phyloP scores from a whole-genome alignment of 78 protist genomes.

The Dictyostelium firmibasis region DNA sequence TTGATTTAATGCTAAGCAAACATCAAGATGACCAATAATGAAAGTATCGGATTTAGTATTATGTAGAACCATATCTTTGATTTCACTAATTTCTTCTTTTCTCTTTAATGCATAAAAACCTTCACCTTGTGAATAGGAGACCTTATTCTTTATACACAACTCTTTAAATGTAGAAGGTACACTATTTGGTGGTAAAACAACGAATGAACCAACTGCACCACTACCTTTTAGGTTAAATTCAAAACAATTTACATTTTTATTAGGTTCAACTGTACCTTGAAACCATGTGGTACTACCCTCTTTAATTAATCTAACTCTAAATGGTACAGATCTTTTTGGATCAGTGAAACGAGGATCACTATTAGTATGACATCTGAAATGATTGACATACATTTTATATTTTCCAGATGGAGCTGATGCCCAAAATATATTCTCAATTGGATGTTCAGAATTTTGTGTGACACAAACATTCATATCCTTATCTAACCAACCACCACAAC shows the following conservation, averaged over 20 bases:
- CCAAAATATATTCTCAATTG: constrained; percentile 35
- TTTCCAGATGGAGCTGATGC: not conserved
- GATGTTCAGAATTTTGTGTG: not conserved
- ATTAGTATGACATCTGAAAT: not conserved
- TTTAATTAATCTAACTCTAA: constrained; percentile 10
- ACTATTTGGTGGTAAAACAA: constrained; percentile 3
- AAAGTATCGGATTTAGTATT: constrained; percentile 7
- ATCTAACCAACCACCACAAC: constrained; percentile 32
- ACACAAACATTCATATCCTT: not conserved
- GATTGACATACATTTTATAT: constrained; percentile 12
- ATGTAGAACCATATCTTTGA: constrained; percentile 1
- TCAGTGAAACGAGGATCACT: not conserved
- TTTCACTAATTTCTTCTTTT: constrained; percentile 5
- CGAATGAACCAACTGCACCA: constrained; percentile 25
- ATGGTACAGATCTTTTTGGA: not conserved
- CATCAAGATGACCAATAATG: constrained; percentile 5
- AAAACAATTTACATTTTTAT: not conserved
- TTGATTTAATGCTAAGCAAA: not conserved
- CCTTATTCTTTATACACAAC: not conserved
- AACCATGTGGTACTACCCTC: not conserved
- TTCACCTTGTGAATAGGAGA: constrained; percentile 3
- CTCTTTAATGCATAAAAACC: constrained; percentile 30
- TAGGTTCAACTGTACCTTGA: not conserved
- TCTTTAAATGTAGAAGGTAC: not conserved
- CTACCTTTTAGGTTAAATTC: not conserved